phyloP scores from a whole-genome alignment of 306 rosid genomes.

The Prunus salicina region DNA sequence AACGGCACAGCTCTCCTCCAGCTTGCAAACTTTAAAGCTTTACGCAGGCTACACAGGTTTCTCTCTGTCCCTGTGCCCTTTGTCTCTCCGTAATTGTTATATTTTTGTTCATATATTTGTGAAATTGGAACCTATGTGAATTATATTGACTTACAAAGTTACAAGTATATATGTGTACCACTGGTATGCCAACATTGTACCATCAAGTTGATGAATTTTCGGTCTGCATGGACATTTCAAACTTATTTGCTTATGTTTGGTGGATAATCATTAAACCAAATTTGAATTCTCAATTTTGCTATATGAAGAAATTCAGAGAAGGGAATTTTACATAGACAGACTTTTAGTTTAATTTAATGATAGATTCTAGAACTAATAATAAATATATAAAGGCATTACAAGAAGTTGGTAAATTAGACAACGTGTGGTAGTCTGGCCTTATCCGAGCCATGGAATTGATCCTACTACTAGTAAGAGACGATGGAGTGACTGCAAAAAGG shows the following conservation, averaged over 20 bases:
- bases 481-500: not conserved
- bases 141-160: too few species aligned
- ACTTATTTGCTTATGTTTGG: not conserved
- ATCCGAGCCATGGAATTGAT: not conserved
- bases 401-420: too few species aligned
- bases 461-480: not conserved
- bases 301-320: not conserved
- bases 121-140: not conserved
- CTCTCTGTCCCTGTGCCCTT: not conserved
- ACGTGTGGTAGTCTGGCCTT: too few species aligned
- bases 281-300: not conserved
- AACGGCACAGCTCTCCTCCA: too few species aligned
- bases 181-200: not conserved
- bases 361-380: too few species aligned
- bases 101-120: not conserved
- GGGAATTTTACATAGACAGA: not conserved
- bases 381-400: too few species aligned
- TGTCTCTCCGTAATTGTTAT: not conserved
- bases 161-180: too few species aligned
- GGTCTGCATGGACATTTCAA: not conserved
- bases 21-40: not conserved
- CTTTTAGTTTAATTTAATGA: too few species aligned
- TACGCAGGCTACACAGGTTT: not conserved
- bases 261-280: not conserved
- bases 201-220: not conserved